Evolutionary conservation across 1,284 basidiomycete genomes (phyloP).

Genomic region (Ustilago esculenta): DNA sequence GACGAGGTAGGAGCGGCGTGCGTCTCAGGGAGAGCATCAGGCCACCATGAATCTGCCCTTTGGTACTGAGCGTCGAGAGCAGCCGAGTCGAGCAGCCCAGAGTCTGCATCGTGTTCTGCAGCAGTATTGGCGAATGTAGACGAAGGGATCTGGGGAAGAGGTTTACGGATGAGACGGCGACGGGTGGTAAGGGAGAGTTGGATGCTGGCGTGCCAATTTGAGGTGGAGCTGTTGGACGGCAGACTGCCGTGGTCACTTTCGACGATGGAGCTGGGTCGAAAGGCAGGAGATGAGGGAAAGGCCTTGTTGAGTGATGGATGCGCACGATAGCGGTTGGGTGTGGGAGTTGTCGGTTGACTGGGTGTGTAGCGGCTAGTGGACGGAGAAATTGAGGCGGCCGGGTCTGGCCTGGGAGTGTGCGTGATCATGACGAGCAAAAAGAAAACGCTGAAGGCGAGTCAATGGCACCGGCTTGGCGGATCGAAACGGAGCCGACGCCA

Average conservation of each 20-base stretch:
- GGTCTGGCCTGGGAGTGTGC: conserved; percentile 17
- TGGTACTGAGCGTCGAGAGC: conserved; percentile 24
- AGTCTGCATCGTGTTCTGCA: neutral
- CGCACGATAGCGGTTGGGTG: conserved; percentile 27
- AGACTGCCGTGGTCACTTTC: conserved; percentile 7
- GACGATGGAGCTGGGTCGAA: conserved; percentile 20
- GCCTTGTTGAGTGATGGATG: conserved; percentile 12
- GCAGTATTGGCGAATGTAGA: neutral
- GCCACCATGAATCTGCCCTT: conserved; percentile 48
- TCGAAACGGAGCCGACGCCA: neutral
- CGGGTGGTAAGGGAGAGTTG: conserved; percentile 54
- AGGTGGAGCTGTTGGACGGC: conserved; percentile 17
- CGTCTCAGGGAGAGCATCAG: conserved; percentile 26
- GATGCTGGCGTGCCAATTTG: conserved; percentile 50
- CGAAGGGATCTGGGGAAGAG: conserved; percentile 50
- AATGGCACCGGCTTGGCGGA: neutral
- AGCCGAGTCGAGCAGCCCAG: conserved; percentile 9
- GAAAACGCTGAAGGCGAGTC: neutral
- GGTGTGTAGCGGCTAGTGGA: conserved; percentile 8
- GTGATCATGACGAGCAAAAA: conserved; percentile 18
- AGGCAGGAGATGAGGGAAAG: conserved; percentile 12
- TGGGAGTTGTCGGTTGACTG: conserved; percentile 13
- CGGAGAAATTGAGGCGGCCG: conserved; percentile 11
- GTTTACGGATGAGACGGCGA: conserved; percentile 57
- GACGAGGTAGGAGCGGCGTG: conserved; percentile 3